Evolutionary conservation across 371 early-diverging fungal species (phyloP), one percentile per base, ranked within the genome.

Genomic region (Mucor lusitanicus): DNA sequence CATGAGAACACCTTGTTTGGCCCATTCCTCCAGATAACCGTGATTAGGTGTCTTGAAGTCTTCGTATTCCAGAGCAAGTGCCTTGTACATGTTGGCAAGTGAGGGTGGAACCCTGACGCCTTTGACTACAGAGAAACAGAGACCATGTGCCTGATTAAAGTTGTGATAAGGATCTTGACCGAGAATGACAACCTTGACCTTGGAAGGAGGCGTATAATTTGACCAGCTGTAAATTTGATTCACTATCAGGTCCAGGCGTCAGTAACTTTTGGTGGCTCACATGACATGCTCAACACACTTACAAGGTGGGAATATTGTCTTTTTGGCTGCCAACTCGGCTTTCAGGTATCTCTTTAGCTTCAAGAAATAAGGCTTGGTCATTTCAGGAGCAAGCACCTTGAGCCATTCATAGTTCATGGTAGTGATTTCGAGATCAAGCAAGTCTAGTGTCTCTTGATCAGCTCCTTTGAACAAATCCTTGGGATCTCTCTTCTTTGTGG

Each of bases 131-230:
- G 92, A 92, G 76, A 96, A 96, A 67, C 92, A 92, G 46, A 96
- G 76, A 3, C 96, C 99, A 73, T 94, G 97, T 4, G 99, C 99
- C 76, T 99, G 99, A 46, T 87, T 86, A 11, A 76, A 80, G 17
- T 91, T 90, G 74, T 99, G 99, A 80, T 99, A 99, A 23, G 99
- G 99, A 83, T 99, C 99, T 87, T 97, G 98, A 9, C 98, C 97
- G 32, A 97, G 70, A 59, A 97, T 94, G 21, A 97, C 95, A 11
- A 96, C 93, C 56, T 88, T 86, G 21, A 96, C 91, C 7, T 81
- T 64, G 6, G 77, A 73, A 11, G 88, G 80, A 6, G 88, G 88
- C 7, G 92, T 88, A 57, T 77, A 90, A 23, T 86, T 79, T 19
- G 92, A 91, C 94, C 93, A 93, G 71, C 90, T 88, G 75, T 94